A percentile compares a stretch with the other conserved stretches of the same genome.
Conservation (phyloP, 2,329 filamentous ascomycete species). For the Scedosporium aurantiacum region DNA sequence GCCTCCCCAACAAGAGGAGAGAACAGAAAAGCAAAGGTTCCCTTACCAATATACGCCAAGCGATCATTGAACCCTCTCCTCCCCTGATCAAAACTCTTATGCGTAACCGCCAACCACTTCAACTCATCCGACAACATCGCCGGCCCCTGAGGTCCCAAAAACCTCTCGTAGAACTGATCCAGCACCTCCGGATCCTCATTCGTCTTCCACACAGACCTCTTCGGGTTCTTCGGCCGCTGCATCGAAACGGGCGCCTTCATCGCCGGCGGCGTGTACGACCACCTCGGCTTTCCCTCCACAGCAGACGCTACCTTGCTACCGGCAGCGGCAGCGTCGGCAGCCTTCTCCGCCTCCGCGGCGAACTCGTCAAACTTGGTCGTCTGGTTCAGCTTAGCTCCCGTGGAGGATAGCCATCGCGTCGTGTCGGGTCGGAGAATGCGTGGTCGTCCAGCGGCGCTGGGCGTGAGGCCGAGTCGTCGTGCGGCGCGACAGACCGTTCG, state of each 20-base stretch:
- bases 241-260: constrained; percentile 61
- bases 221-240: constrained; percentile 43
- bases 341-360: not conserved
- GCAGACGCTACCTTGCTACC: not conserved
- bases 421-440: not conserved
- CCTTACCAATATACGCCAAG: constrained; percentile 41
- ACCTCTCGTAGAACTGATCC: constrained; percentile 64
- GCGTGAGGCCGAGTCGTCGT: not conserved
- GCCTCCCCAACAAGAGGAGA: not conserved
- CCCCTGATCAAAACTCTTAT: constrained; percentile 97
- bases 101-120: constrained; percentile 94
- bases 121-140: constrained; percentile 75
- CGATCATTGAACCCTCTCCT: constrained; percentile 89
- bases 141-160: constrained; percentile 65
- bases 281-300: constrained; percentile 38
- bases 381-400: not conserved
- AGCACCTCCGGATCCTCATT: constrained; percentile 67
- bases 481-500: constrained; percentile 5
- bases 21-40: not conserved
- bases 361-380: not conserved
- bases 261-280: constrained; percentile 56
- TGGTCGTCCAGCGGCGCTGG: not conserved
- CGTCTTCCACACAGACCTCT: constrained; percentile 48
- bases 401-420: not conserved
- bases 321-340: not conserved